phyloP scores from a whole-genome alignment of 2,329 filamentous ascomycete genomes.

The Parastagonospora nodorum region DNA sequence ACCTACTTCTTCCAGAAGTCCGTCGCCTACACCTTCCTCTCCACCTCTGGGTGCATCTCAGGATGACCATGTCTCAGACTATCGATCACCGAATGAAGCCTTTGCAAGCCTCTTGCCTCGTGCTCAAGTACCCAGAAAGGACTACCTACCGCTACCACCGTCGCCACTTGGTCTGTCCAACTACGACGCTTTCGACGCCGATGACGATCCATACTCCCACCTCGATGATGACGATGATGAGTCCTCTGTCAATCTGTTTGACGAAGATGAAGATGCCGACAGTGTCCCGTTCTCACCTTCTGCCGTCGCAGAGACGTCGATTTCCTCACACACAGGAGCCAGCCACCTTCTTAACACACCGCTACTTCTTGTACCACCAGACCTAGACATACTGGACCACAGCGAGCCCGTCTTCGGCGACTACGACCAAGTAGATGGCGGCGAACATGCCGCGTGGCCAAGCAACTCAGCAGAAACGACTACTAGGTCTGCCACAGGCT shows the following conservation, averaged over 20 bases:
- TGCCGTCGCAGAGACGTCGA: constrained; percentile 13
- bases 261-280: constrained; percentile 16
- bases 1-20: constrained; percentile 21
- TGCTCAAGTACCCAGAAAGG: constrained; percentile 22
- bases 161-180: constrained; percentile 50
- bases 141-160: constrained; percentile 42
- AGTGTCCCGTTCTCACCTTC: constrained; percentile 19
- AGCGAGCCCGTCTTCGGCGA: constrained; percentile 28
- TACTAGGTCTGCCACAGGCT: constrained; percentile 2
- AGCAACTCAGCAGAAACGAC: constrained; percentile 4
- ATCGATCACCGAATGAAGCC: constrained; percentile 41
- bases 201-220: constrained; percentile 41
- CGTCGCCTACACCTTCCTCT: constrained; percentile 21
- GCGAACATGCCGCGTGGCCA: constrained; percentile 27
- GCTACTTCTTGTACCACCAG: constrained; percentile 19
- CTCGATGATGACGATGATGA: constrained; percentile 39
- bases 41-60: constrained; percentile 7
- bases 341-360: constrained; percentile 9
- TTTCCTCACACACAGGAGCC: constrained; percentile 6
- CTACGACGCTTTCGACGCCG: constrained; percentile 50
- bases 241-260: constrained; percentile 5
- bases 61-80: constrained; percentile 10
- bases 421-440: constrained; percentile 33
- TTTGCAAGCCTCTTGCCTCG: constrained; percentile 28
- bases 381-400: constrained; percentile 27